Evolutionary conservation across 495 filamentous ascomycete species (phyloP), one percentile per base, ranked within the genome.

Genomic region (Corynascus novoguineensis): DNA sequence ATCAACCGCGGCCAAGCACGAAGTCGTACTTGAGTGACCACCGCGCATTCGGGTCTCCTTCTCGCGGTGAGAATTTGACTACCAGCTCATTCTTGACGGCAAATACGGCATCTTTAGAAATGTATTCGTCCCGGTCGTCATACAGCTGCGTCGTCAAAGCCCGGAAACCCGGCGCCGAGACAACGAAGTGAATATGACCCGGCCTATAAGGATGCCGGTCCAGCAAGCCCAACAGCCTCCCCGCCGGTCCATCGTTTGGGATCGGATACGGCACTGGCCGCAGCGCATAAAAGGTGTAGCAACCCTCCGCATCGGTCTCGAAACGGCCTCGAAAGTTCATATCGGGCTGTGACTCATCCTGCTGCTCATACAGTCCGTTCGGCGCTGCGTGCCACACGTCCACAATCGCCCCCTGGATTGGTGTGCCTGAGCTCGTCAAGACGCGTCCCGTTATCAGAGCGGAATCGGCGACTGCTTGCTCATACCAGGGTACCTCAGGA

Each of bases 331-430:
- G 78, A 31, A 90, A 75, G 62, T 90, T 92, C 70, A 83, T 84
- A 57, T 90, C 87, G 6, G 80, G 77, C 75, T 89, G 85, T n/a
- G 46, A 46, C 22, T 81, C 68, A 58, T 92, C 87, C 71, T 90
- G 86, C 74, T 89, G 86, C 74, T 90, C 86, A 64, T 92, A 92
- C 54, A 90, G 68, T 1, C 88, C 88, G 61, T 90, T 90, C 15
- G 86, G 86, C 5, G 82, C 85, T 9, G 85, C 81, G 59, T 89
- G 83, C 87, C 87, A 92, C 27, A 89, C 77, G 64, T 92, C 87
- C n/a, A 92, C 72, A 45, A 78, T 68, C 0, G 87, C 85, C 49
- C 76, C 76, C 15, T 77, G 72, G 24, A 90, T 76, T 8, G 87
- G 85, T 53, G 73, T 77, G 50, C 85, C 81, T 4, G 42, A 47